Evolutionary conservation across 768 basidiomycete genomes (phyloP), one percentile per base, ranked within the genome.

Genomic region (Pisolithus microcarpus): DNA sequence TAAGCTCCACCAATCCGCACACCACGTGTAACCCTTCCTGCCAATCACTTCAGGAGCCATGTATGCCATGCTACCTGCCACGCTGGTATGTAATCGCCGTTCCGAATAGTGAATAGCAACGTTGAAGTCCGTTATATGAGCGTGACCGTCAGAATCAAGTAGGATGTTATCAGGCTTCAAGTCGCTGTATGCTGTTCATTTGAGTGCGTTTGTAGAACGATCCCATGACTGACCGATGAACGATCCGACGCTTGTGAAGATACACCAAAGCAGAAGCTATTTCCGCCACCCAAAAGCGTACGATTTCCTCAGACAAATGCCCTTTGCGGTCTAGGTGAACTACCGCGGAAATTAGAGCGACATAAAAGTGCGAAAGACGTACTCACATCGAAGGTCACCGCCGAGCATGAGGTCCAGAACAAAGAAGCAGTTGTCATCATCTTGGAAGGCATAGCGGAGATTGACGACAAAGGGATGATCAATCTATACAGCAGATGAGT

Each of bases 11-110:
- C 91, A 96, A 65, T 97, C 94, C 46, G 91, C 80, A 45, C 83
- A 84, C 79, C 90, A 93, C 4, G 87, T 87, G 67, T 99, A 99
- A 15, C 96, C 96, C 61, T 83, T 85, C 62, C 88, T 85, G 47
- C 80, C 81, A 40, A 97, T 76, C n/a, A 99, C 87, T 67, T 99
- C 92, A 0, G 95, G 94, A 9, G 94, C 94, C 96, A 99, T 99
- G 71, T 99, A 99, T 0, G 96, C 95, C 91, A 99, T 94, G 62
- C 90, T 93, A 4, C 96, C 96, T 7, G 96, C 95, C 15, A 99
- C 88, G 53, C 90, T 91, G 0, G 90, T 92, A 67, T 98, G 85
- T 54, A 87, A 62, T 34, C 94, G 80, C 48, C 85, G 78, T 53
- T 91, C 88, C 10, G 94, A 95, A 65, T 92, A 97, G 67, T 98